Conservation (phyloP, 2,329 filamentous ascomycete genomes). For the Pseudofabraea citricarpa region DNA sequence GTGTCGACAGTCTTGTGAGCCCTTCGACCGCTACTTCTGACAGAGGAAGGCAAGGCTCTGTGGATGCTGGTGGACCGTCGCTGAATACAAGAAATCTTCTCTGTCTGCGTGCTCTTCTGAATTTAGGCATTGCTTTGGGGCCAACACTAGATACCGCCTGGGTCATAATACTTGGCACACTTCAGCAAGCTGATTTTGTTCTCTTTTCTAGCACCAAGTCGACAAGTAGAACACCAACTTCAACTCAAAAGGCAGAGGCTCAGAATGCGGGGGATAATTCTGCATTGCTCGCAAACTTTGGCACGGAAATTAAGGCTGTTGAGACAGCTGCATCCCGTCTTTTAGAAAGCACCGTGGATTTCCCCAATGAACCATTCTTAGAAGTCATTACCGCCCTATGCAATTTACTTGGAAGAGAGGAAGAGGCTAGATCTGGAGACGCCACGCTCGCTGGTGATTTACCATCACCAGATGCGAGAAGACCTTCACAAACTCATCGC, state of each 20-base stretch:
- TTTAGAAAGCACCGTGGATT: conserved; percentile 88
- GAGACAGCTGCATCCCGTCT: conserved; percentile 81
- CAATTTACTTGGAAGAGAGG: conserved; percentile 51
- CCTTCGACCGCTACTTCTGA: conserved; percentile 52
- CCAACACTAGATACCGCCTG: conserved; percentile 82
- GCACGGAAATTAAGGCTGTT: conserved; percentile 78
- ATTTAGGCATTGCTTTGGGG: conserved; percentile 88
- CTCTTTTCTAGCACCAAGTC: conserved; percentile 55
- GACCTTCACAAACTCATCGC: conserved; percentile 25
- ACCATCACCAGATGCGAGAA: conserved; percentile 15
- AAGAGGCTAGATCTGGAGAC: conserved; percentile 15
- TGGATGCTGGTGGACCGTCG: conserved; percentile 46
- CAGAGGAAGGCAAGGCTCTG: conserved; percentile 52
- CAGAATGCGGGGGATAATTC: conserved; percentile 27
- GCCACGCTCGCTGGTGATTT: conserved; percentile 19
- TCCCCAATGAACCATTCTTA: conserved; percentile 76
- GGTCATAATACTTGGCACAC: conserved; percentile 84
- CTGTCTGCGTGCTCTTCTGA: conserved; percentile 86
- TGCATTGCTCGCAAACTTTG: conserved; percentile 60
- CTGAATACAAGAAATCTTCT: conserved; percentile 86
- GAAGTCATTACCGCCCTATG: conserved; percentile 74
- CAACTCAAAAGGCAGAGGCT: conserved; percentile 42
- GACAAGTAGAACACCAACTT: conserved; percentile 46
- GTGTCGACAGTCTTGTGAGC: conserved; percentile 65
- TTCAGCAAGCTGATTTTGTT: conserved; percentile 90